Percentiles rank a stretch among this genome's conserved stretches.
Evolutionary conservation across 495 filamentous ascomycete species (phyloP).

Genomic region (Achaetomiella virescens): DNA sequence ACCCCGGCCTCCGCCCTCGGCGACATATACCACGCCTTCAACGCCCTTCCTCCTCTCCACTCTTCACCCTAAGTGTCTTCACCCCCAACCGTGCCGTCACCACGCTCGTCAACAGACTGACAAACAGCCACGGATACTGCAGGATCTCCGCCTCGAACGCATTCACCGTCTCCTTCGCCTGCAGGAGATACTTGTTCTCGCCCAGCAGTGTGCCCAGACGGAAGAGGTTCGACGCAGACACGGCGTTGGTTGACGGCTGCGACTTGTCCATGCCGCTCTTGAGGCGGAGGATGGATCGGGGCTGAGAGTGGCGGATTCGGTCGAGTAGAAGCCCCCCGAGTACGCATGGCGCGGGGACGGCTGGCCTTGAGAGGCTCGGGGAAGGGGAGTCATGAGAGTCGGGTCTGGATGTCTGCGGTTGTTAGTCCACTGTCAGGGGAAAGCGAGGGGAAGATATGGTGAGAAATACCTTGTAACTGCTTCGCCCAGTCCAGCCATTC

Average conservation of each 20-base stretch:
- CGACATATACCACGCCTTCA: conserved; percentile 2
- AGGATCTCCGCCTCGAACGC: conserved; percentile 87
- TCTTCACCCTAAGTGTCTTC: conserved; percentile 4
- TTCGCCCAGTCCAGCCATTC: conserved; percentile 77
- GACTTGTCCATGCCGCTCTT: conserved; percentile 92
- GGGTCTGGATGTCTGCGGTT: conserved; percentile 56
- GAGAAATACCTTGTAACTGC: conserved; percentile 61
- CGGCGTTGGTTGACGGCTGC: conserved; percentile 81
- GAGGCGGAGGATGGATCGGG: conserved; percentile 80
- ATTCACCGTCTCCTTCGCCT: conserved; percentile 66
- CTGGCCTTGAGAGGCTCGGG: conserved; percentile 1
- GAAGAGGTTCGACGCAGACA: conserved; percentile 76
- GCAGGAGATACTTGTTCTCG: conserved; percentile 54
- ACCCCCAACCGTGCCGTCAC: conserved; percentile 59
- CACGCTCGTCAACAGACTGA: conserved; percentile 67
- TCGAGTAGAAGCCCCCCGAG: conserved; percentile 82
- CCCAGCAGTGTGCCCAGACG: conserved; percentile 66
- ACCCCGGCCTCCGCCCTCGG: conserved; percentile 17
- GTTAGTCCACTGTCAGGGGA: conserved; percentile 45
- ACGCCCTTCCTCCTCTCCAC: conserved; percentile 3
- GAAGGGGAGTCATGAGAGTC: conserved; percentile 54
- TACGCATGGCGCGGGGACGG: conserved; percentile 37
- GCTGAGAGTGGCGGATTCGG: conserved; percentile 52
- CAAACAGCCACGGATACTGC: conserved; percentile 86
- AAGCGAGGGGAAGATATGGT: background rate